Percentiles rank a stretch among this genome's conserved stretches.
Evolutionary conservation across 306 rosid species (phyloP).

Genomic region (Alnus rubra): DNA sequence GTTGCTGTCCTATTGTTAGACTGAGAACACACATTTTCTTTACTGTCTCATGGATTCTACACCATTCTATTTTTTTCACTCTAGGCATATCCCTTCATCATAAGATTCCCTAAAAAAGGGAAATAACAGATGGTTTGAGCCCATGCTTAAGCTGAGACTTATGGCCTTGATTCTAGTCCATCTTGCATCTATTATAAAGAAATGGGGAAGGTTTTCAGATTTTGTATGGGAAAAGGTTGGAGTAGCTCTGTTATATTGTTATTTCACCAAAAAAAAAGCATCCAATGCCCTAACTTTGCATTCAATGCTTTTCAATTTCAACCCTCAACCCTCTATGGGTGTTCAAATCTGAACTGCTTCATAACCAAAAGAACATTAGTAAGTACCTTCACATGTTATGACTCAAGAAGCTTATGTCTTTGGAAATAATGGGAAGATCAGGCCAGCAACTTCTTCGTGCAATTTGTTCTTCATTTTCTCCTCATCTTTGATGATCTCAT

Average conservation of each 20-base stretch:
- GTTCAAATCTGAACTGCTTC: background rate
- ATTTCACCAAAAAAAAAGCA: background rate
- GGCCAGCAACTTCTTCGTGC: no score
- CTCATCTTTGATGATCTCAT: no score
- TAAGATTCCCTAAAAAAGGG: background rate
- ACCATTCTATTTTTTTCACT: background rate
- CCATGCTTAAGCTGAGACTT: background rate
- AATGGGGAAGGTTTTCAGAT: background rate
- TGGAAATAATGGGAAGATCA: no score
- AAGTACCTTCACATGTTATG: background rate
- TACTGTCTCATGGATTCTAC: conserved; percentile 19
- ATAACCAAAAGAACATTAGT: background rate
- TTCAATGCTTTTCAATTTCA: background rate
- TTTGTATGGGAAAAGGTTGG: background rate
- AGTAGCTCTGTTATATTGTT: background rate
- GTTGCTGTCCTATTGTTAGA: conserved; percentile 18
- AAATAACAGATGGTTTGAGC: background rate
- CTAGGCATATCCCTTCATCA: background rate
- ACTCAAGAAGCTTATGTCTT: no score
- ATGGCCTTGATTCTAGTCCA: background rate
- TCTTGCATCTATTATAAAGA: background rate
- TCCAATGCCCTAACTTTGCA: background rate
- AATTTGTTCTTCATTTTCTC: no score
- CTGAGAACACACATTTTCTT: conserved; percentile 6
- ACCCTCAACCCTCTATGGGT: background rate